Conservation (phyloP, 495 filamentous ascomycete genomes). For the Penicillium simplicissimum region DNA sequence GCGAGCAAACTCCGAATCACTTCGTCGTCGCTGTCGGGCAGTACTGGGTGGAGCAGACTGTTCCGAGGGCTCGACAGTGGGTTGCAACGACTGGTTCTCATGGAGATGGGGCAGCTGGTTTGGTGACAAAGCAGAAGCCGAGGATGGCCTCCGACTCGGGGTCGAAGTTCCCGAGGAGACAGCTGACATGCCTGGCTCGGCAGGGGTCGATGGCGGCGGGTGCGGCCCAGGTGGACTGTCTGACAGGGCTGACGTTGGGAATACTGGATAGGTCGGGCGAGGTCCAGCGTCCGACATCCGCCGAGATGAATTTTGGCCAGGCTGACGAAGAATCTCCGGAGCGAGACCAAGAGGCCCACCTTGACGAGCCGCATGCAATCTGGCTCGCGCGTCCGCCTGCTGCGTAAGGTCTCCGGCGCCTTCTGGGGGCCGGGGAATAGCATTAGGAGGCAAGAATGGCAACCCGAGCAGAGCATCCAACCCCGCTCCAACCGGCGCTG, state of each 20-base stretch:
- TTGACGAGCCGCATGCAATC: conserved; percentile 51
- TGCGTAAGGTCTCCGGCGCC: conserved; percentile 33
- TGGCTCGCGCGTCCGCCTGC: conserved; percentile 47
- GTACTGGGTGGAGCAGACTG: conserved; percentile 28
- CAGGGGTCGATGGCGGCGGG: conserved; percentile 70
- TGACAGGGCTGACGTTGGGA: conserved; percentile 44
- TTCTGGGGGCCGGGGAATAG: conserved; percentile 44
- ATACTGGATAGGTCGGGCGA: conserved; percentile 24
- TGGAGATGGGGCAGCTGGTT: conserved; percentile 36
- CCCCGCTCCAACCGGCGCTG: conserved; percentile 39
- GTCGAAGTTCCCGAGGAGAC: conserved; percentile 59
- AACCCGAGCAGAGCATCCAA: conserved; percentile 51
- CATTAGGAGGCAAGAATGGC: conserved; percentile 62
- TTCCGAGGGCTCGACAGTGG: conserved; percentile 33
- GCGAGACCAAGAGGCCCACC: conserved; percentile 50
- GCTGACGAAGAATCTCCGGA: conserved; percentile 52
- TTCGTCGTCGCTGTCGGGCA: conserved; percentile 56
- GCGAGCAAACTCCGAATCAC: conserved; percentile 63
- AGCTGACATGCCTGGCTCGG: conserved; percentile 59
- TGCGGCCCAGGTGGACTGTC: conserved; percentile 63
- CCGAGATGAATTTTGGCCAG: conserved; percentile 29
- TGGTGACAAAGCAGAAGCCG: conserved; percentile 50
- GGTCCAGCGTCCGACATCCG: conserved; percentile 42
- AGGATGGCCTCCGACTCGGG: conserved; percentile 54
- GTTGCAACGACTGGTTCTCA: conserved; percentile 36